Evolutionary conservation across 2,329 filamentous ascomycete genomes (phyloP).

Genomic region (Aspergillus fischeri): DNA sequence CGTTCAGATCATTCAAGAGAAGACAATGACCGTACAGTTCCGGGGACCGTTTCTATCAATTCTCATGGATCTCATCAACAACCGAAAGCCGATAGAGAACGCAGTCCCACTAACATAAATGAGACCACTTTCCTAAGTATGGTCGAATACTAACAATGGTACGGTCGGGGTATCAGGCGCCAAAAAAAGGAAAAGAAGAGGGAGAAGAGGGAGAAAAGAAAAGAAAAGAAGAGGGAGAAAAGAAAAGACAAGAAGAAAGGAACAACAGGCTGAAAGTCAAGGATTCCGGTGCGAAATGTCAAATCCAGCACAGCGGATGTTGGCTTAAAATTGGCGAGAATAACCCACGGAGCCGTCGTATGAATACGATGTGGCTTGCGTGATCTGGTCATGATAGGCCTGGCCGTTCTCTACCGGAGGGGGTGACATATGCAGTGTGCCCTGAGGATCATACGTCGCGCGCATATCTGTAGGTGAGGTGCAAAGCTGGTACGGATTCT

Average conservation of each 20-base stretch:
- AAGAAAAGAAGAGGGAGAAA: slow-evolving; percentile 13
- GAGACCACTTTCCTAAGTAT: not conserved
- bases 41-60: not conserved
- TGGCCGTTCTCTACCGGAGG: slow-evolving; percentile 15
- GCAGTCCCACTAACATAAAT: not conserved
- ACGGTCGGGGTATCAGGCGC: not conserved
- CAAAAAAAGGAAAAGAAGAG: slow-evolving; percentile 12
- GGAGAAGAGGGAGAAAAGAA: slow-evolving; percentile 16
- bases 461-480: slow-evolving; percentile 23
- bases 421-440: slow-evolving; percentile 22
- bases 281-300: not conserved
- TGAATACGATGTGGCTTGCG: slow-evolving; percentile 9
- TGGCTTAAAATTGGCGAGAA: slow-evolving; percentile 8
- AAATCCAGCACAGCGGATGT: not conserved
- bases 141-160: not conserved
- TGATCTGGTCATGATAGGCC: slow-evolving; percentile 13
- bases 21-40: too few relatives aligned
- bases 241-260: not conserved
- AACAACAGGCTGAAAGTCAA: not conserved
- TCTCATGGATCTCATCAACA: not conserved
- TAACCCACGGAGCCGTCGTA: not conserved
- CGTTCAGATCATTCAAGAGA: not conserved
- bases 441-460: slow-evolving; percentile 18
- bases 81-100: not conserved
- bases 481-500: slow-evolving; percentile 20